phyloP scores from a whole-genome alignment of 2,329 filamentous ascomycete species.

The Purpureocillium takamizusanense region DNA sequence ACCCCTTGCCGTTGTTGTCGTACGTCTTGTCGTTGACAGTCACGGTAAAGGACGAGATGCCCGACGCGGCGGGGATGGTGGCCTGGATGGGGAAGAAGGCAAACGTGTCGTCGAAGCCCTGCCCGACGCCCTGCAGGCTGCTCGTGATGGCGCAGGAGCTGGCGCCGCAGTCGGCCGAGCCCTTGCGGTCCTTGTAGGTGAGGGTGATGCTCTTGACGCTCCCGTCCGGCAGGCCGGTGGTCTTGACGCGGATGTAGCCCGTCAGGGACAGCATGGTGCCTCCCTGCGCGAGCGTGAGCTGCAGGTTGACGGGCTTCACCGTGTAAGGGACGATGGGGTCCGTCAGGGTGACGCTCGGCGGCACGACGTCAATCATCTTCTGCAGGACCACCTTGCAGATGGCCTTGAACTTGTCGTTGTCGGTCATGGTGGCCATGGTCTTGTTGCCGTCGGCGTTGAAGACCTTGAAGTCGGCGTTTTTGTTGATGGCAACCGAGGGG shows the following conservation, averaged over 20 bases:
- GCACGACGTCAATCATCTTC: constrained; percentile 54
- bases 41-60: constrained; percentile 54
- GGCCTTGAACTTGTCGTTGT: constrained; percentile 32
- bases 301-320: constrained; percentile 49
- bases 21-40: constrained; percentile 36
- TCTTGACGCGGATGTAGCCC: constrained; percentile 48
- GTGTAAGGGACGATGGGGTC: constrained; percentile 45
- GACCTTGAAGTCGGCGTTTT: constrained; percentile 46
- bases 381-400: constrained; percentile 43
- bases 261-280: constrained; percentile 39
- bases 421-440: constrained; percentile 40
- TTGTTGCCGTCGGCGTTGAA: constrained; percentile 46
- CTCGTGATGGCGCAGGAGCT: constrained; percentile 34
- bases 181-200: constrained; percentile 46
- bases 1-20: constrained; percentile 50
- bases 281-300: constrained; percentile 41
- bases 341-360: constrained; percentile 38
- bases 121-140: constrained; percentile 35
- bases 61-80: constrained; percentile 44
- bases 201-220: constrained; percentile 39
- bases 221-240: constrained; percentile 33
- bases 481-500: constrained; percentile 30
- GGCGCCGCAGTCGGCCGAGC: constrained; percentile 34
- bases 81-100: constrained; percentile 39
- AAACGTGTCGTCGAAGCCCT: constrained; percentile 54